Evolutionary conservation across 2,329 filamentous ascomycete species (phyloP).

Genomic region (Fonsecaea monophora): DNA sequence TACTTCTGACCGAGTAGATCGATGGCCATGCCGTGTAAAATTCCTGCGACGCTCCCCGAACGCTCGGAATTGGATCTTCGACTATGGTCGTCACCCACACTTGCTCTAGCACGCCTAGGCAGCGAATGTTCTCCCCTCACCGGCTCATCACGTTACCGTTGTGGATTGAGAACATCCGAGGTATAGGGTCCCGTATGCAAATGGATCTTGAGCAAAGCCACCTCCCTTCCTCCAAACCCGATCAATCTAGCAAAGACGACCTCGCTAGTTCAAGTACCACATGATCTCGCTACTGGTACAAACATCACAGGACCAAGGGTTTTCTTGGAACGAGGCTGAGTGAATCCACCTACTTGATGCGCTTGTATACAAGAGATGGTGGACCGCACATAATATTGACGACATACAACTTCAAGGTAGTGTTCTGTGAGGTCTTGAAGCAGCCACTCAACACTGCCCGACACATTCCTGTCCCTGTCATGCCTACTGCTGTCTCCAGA

Average conservation of each 20-base stretch:
- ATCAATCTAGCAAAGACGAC: neutral
- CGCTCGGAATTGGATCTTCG: neutral
- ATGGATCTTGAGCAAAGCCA: neutral
- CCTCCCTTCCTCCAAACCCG: neutral
- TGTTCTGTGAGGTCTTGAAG: neutral
- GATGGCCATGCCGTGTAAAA: neutral
- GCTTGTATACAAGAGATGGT: neutral
- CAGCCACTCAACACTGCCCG: neutral
- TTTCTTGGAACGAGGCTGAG: neutral
- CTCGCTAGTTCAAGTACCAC: neutral
- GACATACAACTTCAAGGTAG: neutral
- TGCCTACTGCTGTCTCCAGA: no score
- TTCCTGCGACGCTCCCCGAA: neutral
- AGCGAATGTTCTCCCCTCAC: neutral
- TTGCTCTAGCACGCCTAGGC: neutral
- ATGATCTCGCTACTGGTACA: neutral
- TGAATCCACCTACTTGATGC: neutral
- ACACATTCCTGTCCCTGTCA: neutral
- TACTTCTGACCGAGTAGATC: neutral
- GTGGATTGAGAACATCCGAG: neutral
- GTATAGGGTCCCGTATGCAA: neutral
- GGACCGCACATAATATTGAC: neutral
- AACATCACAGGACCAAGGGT: neutral
- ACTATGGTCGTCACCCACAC: neutral
- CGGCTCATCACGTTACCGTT: neutral